These are phyloP conservation scores for Carex kokanica DNA, from an alignment of 176 grass and related monocot genomes.

Conservation along the genomic window DNA sequence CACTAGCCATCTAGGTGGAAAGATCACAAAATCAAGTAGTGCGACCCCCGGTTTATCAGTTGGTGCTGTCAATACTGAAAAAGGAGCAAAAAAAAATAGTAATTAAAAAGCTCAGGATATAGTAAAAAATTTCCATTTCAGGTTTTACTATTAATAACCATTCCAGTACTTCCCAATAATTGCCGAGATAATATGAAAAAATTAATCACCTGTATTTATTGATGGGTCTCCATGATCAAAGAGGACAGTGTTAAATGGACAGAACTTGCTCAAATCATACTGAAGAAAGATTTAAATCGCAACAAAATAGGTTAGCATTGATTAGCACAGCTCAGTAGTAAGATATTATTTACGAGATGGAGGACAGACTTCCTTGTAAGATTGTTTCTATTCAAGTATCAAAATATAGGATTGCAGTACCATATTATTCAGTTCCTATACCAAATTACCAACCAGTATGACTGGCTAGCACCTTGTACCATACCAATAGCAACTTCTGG, in stretches of 20 bases:
- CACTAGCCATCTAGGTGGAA: conserved; percentile 83
- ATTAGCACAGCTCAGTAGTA: background rate
- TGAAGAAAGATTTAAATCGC: conserved; percentile 27
- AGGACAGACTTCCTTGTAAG: background rate
- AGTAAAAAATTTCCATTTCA: background rate
- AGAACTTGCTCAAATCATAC: conserved; percentile 93
- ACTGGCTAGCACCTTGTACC: background rate
- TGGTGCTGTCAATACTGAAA: conserved; percentile 74
- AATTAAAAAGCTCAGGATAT: background rate
- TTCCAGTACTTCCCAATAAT: background rate
- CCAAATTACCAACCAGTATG: background rate
- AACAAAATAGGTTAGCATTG: background rate
- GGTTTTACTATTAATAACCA: background rate
- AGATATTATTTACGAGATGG: background rate
- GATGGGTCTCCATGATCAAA: conserved; percentile 83
- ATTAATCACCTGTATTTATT: conserved; percentile 71
- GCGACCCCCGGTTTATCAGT: conserved; percentile 84
- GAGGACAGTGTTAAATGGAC: conserved; percentile 86
- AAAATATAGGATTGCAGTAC: background rate
- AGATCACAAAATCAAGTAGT: conserved; percentile 90
- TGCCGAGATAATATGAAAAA: background rate
- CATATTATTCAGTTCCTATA: background rate
- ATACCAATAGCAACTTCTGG: background rate
- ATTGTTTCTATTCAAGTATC: background rate
- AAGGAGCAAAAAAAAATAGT: background rate